phyloP scores from a whole-genome alignment of 257 asterid genomes.

The Echites panduratus region DNA sequence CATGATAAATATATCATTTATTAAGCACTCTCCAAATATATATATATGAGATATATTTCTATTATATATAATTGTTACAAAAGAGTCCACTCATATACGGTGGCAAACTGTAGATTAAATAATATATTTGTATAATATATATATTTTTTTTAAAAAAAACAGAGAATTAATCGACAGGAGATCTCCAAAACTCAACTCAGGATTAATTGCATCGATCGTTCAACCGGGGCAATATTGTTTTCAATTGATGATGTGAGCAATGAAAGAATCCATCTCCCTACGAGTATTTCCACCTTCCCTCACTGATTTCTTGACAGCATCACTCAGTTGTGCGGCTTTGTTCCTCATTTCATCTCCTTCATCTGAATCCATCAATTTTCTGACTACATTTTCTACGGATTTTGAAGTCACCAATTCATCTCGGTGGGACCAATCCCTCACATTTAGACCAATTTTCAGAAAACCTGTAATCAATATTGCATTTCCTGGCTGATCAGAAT shows the following conservation, averaged over 20 bases:
- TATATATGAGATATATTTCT: too few species aligned
- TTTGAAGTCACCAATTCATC: slow-evolving; percentile 21
- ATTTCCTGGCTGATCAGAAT: slow-evolving; percentile 21
- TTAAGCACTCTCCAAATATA: too few species aligned
- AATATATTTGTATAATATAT: too few species aligned
- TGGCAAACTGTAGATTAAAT: too few species aligned
- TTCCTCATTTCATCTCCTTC: slow-evolving; percentile 34
- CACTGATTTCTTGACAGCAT: slow-evolving; percentile 5
- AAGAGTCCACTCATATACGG: too few species aligned
- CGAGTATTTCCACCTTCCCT: slow-evolving; percentile 19
- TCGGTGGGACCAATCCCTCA: slow-evolving; percentile 35
- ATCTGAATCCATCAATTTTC: slow-evolving; percentile 29
- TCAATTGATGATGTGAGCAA: slow-evolving; percentile 39
- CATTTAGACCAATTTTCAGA: slow-evolving; percentile 27
- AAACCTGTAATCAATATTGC: slow-evolving; percentile 21
- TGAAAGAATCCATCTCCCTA: slow-evolving; percentile 14
- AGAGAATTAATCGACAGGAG: too few species aligned
- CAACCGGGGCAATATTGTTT: too few species aligned
- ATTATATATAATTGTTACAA: too few species aligned
- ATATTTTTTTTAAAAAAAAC: too few species aligned
- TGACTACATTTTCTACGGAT: slow-evolving; percentile 20
- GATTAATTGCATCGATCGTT: too few species aligned
- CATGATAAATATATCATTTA: too few species aligned
- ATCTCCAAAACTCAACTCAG: too few species aligned
- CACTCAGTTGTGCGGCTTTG: slow-evolving; percentile 32